phyloP scores from a whole-genome alignment of 108 stramenopile species.

The Stephanodiscus minutulus region DNA sequence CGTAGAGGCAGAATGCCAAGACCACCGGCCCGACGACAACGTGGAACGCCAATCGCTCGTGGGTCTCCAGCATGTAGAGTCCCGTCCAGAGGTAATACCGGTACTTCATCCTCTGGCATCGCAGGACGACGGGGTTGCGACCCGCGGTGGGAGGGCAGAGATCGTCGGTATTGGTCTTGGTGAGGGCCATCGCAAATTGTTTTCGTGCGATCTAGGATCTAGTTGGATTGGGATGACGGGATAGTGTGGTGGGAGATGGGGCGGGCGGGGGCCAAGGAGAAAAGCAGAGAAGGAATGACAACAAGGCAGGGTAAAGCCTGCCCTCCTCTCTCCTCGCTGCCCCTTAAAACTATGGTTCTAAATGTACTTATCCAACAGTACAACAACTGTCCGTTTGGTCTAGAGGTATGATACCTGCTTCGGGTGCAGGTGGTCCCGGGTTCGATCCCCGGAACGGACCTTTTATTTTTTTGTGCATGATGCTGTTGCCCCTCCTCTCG shows the following conservation, averaged over 20 bases:
- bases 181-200: constrained; percentile 57
- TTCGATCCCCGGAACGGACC: constrained; percentile 52
- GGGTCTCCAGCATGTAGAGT: constrained; percentile 80
- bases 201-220: no score
- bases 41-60: constrained; percentile 67
- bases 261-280: no score
- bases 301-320: no score
- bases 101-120: constrained; percentile 56
- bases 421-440: constrained; percentile 93
- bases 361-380: no score
- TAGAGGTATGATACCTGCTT: constrained; percentile 96
- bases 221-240: no score
- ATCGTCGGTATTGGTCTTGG: constrained; percentile 78
- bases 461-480: no score
- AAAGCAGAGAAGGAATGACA: no score
- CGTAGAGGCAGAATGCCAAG: constrained; percentile 45
- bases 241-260: no score
- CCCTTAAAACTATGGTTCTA: no score
- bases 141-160: constrained; percentile 53
- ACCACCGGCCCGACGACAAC: constrained; percentile 59
- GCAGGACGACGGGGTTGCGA: constrained; percentile 24
- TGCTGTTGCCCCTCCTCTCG: no score
- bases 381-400: no score
- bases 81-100: constrained; percentile 85
- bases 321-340: no score